Conservation (phyloP, 345 rosid genomes). For the Linum usitatissimum region DNA sequence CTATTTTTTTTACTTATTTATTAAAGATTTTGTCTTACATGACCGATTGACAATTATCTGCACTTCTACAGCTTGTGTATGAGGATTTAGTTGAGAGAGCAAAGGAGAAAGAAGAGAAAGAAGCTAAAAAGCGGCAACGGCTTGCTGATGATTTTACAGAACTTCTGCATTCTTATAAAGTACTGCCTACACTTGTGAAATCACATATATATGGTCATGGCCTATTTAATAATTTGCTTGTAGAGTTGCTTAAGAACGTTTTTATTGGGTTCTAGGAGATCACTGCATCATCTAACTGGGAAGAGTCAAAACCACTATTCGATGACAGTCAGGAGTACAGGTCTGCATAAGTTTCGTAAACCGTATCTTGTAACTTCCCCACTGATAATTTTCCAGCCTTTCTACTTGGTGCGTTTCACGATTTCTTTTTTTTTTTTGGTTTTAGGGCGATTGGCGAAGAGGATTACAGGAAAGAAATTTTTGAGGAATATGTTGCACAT, state of each 20-base stretch:
- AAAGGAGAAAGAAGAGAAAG: conserved; percentile 94
- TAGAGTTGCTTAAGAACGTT: neutral
- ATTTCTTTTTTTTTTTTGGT: conserved; percentile 5
- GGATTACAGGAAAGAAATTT: conserved; percentile 47
- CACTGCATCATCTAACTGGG: conserved; percentile 72
- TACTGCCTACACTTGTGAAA: conserved; percentile 17
- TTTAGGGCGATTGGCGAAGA: conserved; percentile 72
- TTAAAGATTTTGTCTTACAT: too few relatives aligned
- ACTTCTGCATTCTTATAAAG: conserved; percentile 63
- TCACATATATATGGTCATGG: neutral
- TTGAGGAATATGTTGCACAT: conserved; percentile 64
- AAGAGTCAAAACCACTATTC: conserved; percentile 51
- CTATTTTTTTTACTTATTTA: too few relatives aligned
- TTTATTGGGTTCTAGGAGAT: conserved; percentile 42
- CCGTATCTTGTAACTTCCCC: neutral
- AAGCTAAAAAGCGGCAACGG: conserved; percentile 80
- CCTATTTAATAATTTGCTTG: neutral
- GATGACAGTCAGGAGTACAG: conserved; percentile 81
- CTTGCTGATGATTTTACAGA: conserved; percentile 74
- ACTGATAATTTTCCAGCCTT: neutral
- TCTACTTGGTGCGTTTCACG: neutral
- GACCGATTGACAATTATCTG: neutral
- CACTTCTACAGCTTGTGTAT: conserved; percentile 55
- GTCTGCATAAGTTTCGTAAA: conserved; percentile 20
- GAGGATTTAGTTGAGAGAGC: conserved; percentile 76